Evolutionary conservation across 1,139 yeast genomes (phyloP), one percentile per base, ranked within the genome.

Genomic region (Kurtzmaniella quercitrusa): DNA sequence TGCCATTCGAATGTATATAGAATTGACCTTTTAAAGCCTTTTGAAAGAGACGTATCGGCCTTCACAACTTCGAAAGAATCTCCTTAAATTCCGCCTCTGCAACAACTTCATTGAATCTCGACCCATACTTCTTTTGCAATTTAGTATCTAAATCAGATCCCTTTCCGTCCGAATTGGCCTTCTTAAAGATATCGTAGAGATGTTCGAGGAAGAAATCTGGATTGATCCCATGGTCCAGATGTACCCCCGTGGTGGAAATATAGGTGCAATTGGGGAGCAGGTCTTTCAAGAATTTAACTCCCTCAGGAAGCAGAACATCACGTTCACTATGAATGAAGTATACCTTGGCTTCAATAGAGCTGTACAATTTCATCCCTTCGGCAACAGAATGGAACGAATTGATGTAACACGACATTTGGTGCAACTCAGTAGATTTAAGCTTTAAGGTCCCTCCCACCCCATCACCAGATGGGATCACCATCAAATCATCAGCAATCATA

Each of bases 331-430:
- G 56, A 9, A 77, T 59, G 47, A 67, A 70, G 36, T 70, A 60
- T 25, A 70, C 72, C 1, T 76, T 82, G 15, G 63, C 59, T 34
- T 59, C 61, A 34, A 73, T 57, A 42, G 53, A 52, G 23, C 48
- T 48, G 38, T 71, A 53, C 25, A 60, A 53, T 16, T 52, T 54
- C 53, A 61, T 57, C 21, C 65, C 58, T 49, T 57, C 48, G 15
- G 55, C 54, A 23, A 63, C 53, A 1, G 67, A 54, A 2, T 59
- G 57, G 6, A 52, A 44, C 0, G 70, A 62, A 1, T 73, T 62
- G 29, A 63, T 49, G 49, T 80, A 81, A 8, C 75, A 61, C 1
- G 70, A 57, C 48, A 75, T 48, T 50, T 78, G 81, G 39, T 68
- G 70, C 18, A 53, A 54, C 18, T 55, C 57, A 4, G 69, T 49